Evolutionary conservation across 2,329 filamentous ascomycete species (phyloP), one percentile per base, ranked within the genome.

Genomic region (Torrubiellomyces zombiae): DNA sequence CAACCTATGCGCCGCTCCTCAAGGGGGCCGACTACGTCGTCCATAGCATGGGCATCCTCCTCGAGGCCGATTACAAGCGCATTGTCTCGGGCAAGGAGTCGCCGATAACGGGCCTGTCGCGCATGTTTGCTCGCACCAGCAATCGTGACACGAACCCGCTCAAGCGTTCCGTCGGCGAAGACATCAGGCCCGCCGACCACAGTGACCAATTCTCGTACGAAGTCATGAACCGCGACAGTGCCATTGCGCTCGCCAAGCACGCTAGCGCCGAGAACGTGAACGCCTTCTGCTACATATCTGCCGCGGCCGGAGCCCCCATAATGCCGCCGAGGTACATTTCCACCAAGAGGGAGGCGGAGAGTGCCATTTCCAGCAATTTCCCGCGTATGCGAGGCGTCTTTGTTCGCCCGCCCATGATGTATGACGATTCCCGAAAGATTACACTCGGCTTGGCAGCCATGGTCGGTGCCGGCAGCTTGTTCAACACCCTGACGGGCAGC

Each of bases 41-140:
- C 23, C 89, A 98, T 60, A 82, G 67, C 43, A 85, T 95, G 76
- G 89, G 89, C 7, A 94, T 98, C 40, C 64, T 98, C 11, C 68
- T 98, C 7, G 89, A 98, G 58, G 83, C 85, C 24, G 89, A 98
- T 58, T 98, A 98, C 68, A 98, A 98, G 55, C 79, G 78, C 38
- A 75, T 93, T 10, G 48, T 98, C 14, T 75, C 72, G 12, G 89
- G 89, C 25, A 72, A 68, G 31, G 85, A 93, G 42, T 82, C 79
- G 1, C 72, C 82, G n/a, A 53, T 92, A 26, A 53, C 70, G 6
- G 86, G 82, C 2, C 57, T 98, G 9, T 67, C 69, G 33, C 74
- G 76, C 39, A 81, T 82, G 14, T 92, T 95, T 48, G 71, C 73
- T 25, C 48, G 68, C 1, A 62, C 65, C 3, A 75, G 75, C 17